phyloP scores from a whole-genome alignment of 2,329 filamentous ascomycete species.

The Fusarium sacchari region DNA sequence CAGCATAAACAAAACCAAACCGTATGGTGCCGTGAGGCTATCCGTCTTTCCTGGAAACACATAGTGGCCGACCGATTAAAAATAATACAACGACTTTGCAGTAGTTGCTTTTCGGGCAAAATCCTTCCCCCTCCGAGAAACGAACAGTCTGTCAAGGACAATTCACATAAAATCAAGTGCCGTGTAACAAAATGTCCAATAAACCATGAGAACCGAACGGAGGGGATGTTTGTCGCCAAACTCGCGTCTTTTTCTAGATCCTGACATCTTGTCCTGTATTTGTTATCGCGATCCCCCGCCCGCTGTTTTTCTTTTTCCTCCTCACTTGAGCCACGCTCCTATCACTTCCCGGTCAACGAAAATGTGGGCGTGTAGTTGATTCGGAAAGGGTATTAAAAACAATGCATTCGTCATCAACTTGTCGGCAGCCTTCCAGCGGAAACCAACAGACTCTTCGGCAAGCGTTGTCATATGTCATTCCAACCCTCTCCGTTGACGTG shows the following conservation, averaged over 20 bases:
- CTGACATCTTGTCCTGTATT: constrained; percentile 38
- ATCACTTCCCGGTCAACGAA: constrained; percentile 33
- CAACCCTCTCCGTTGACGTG: constrained; percentile 39
- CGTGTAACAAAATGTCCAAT: constrained; percentile 11
- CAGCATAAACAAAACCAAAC: constrained; percentile 39
- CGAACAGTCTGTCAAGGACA: constrained; percentile 19
- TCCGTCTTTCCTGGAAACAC: constrained; percentile 50
- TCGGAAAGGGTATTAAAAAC: constrained; percentile 32
- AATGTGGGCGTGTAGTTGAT: constrained; percentile 23
- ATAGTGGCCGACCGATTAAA: constrained; percentile 43
- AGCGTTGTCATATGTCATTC: constrained; percentile 25
- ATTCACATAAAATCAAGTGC: constrained; percentile 24
- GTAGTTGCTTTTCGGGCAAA: constrained; percentile 31
- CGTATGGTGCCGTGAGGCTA: constrained; percentile 53
- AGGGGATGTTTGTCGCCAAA: constrained; percentile 48
- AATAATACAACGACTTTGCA: constrained; percentile 29
- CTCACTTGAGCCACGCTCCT: constrained; percentile 26
- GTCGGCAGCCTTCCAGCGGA: constrained; percentile 30
- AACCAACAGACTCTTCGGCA: constrained; percentile 27
- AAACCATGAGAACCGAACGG: constrained; percentile 29
- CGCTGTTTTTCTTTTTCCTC: constrained; percentile 15
- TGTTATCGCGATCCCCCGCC: constrained; percentile 26
- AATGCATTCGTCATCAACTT: constrained; percentile 33
- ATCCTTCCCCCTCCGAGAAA: constrained; percentile 17
- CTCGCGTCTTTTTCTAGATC: constrained; percentile 43